These are phyloP conservation scores for Rickenella mellea DNA, from an alignment of 768 basidiomycete genomes.

Conservation along the genomic window DNA sequence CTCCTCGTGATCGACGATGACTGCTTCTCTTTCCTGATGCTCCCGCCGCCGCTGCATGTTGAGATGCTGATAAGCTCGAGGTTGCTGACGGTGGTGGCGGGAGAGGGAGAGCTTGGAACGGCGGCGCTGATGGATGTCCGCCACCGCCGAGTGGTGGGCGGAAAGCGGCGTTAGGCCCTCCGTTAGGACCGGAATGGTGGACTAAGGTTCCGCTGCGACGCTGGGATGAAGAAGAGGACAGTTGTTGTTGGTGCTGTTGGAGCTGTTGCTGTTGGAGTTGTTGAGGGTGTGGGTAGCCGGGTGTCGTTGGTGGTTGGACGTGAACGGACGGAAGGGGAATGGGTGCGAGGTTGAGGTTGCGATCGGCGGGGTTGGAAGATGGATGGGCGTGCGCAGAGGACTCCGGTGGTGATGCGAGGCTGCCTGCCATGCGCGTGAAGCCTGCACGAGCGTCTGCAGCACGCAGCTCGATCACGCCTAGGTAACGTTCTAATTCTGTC, in stretches of 20 bases:
- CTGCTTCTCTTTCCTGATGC: not conserved
- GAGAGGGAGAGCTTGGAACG: constrained; percentile 24
- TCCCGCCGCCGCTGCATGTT: constrained; percentile 6
- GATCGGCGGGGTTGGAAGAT: constrained; percentile 5
- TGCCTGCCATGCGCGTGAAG: constrained; percentile 37
- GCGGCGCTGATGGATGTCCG: constrained; percentile 16
- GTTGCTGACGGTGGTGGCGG: constrained; percentile 34
- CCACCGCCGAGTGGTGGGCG: constrained; percentile 14
- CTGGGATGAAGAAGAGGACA: constrained; percentile 8
- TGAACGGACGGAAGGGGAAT: constrained; percentile 2
- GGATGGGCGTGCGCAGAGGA: constrained; percentile 4
- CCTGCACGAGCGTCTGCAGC: constrained; percentile 39
- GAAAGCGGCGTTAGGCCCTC: constrained; percentile 2
- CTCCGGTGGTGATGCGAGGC: constrained; percentile 20
- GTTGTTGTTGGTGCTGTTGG: constrained; percentile 1
- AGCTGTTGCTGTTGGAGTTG: not conserved
- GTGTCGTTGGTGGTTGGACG: not conserved
- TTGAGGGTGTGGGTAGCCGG: not conserved
- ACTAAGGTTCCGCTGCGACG: constrained; percentile 17
- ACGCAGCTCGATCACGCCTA: constrained; percentile 34
- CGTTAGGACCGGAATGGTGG: constrained; percentile 10
- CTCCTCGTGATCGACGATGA: too few species aligned
- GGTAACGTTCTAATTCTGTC: constrained; percentile 39
- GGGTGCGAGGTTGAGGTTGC: constrained; percentile 8
- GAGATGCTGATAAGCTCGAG: too few species aligned